Conservation (phyloP, 2,329 filamentous ascomycete species). For the Onygenales sp. region DNA sequence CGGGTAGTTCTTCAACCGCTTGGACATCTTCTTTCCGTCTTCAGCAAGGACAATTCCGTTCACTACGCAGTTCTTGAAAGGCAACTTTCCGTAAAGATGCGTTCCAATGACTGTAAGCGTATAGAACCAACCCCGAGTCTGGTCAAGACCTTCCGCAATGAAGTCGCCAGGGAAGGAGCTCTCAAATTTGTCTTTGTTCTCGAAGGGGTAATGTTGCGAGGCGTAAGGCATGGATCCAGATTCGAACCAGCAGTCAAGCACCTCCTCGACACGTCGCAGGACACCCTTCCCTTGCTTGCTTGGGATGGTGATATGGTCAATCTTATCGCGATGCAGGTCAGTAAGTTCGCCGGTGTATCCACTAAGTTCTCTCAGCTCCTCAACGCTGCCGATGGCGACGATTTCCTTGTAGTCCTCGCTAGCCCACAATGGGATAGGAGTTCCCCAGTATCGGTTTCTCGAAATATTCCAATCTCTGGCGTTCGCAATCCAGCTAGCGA, state of each 20-base stretch:
- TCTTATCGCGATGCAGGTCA: conserved; percentile 85
- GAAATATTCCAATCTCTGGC: conserved; percentile 95
- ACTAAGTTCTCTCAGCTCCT: conserved; percentile 74
- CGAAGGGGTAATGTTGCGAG: conserved; percentile 83
- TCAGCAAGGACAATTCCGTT: conserved; percentile 91
- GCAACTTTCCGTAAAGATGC: conserved; percentile 72
- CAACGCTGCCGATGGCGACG: conserved; percentile 75
- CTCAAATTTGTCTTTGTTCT: conserved; percentile 73
- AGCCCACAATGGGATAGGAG: conserved; percentile 83
- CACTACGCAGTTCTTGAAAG: conserved; percentile 94
- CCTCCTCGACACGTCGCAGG: conserved; percentile 72
- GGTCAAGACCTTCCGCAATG: conserved; percentile 86
- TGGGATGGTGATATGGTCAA: conserved; percentile 89
- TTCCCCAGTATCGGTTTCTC: conserved; percentile 91
- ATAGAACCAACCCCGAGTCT: conserved; percentile 96
- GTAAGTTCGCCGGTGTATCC: conserved; percentile 75
- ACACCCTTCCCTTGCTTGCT: conserved; percentile 77
- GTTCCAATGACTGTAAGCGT: conserved; percentile 81
- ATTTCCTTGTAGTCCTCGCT: conserved; percentile 82
- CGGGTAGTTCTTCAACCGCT: conserved; percentile 91
- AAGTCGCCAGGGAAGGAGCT: conserved; percentile 83
- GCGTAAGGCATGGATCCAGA: conserved; percentile 94
- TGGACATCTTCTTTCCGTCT: conserved; percentile 98
- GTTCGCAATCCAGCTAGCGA: conserved; percentile 83
- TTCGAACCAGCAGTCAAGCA: conserved; percentile 97